A percentile compares a stretch with the other conserved stretches of the same genome.
Conservation (phyloP, 768 basidiomycete species). For the Naganishia kalamii region DNA sequence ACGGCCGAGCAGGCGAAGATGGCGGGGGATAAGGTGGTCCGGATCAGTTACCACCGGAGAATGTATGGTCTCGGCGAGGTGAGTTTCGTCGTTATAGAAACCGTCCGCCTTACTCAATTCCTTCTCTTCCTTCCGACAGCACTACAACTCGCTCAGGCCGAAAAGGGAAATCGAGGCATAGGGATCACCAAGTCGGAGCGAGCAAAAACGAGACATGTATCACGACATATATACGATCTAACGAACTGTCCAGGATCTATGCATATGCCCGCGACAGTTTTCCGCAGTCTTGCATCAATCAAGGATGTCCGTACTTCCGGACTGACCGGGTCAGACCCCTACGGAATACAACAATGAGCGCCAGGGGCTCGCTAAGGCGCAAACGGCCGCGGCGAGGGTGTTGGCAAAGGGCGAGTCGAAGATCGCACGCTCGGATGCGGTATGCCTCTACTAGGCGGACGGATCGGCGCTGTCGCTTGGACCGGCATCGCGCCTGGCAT, state of each 20-base stretch:
- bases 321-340: too few species aligned
- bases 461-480: not conserved
- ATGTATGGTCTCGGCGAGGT: slow-evolving; percentile 97
- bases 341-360: not conserved
- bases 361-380: not conserved
- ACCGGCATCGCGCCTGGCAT: not conserved
- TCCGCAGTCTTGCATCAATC: too few species aligned
- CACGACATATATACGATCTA: too few species aligned
- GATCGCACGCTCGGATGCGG: not conserved
- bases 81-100: too few species aligned
- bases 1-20: slow-evolving; percentile 37
- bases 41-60: slow-evolving; percentile 84
- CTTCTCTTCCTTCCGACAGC: not conserved
- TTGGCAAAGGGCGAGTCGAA: slow-evolving; percentile 2
- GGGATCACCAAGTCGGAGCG: not conserved
- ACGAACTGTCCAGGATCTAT: too few species aligned
- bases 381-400: not conserved
- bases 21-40: slow-evolving; percentile 51
- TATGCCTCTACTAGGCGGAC: not conserved
- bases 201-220: too few species aligned
- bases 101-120: too few species aligned
- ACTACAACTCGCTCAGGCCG: slow-evolving; percentile 26
- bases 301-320: too few species aligned
- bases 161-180: not conserved
- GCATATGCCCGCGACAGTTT: too few species aligned